Percentiles rank a stretch among this genome's conserved stretches.
These are phyloP conservation scores for Pestalotiopsis sp. DNA, from an alignment of 2,329 filamentous ascomycete genomes.

Conservation along the genomic window DNA sequence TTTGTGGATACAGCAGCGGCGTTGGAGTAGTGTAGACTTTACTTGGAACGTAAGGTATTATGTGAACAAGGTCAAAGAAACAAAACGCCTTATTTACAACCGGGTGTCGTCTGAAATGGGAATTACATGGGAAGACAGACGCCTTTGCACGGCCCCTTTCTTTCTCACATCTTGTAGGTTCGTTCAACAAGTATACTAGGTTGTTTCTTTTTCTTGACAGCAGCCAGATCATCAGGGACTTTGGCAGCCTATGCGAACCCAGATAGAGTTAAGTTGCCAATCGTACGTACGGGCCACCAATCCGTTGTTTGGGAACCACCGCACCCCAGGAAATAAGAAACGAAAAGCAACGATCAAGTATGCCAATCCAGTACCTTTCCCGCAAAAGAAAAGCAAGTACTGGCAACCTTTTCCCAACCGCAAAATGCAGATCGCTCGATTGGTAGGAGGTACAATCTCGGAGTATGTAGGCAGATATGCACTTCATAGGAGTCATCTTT, in stretches of 20 bases:
- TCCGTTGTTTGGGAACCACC: conserved; percentile 2
- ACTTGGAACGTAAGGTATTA: not conserved
- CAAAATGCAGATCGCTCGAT: not conserved
- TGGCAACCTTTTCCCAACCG: not conserved
- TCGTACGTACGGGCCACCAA: not conserved
- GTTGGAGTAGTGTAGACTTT: not conserved
- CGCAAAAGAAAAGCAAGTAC: not conserved
- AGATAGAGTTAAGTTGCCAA: conserved; percentile 9
- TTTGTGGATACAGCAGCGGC: not conserved
- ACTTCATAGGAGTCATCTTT: not conserved
- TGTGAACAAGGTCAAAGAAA: not conserved
- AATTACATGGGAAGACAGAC: not conserved
- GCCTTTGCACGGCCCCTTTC: not conserved
- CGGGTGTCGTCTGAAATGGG: not conserved
- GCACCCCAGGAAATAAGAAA: not conserved
- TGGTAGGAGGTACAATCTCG: not conserved
- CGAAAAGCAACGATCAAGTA: not conserved
- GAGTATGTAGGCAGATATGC: too few species aligned
- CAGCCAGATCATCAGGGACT: not conserved
- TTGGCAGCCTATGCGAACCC: not conserved
- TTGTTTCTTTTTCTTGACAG: not conserved
- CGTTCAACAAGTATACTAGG: not conserved
- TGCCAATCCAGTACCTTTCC: not conserved
- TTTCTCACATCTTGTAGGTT: not conserved
- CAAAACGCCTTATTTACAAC: not conserved